Conservation (phyloP, 768 basidiomycete genomes). For the Mycena crocata region DNA sequence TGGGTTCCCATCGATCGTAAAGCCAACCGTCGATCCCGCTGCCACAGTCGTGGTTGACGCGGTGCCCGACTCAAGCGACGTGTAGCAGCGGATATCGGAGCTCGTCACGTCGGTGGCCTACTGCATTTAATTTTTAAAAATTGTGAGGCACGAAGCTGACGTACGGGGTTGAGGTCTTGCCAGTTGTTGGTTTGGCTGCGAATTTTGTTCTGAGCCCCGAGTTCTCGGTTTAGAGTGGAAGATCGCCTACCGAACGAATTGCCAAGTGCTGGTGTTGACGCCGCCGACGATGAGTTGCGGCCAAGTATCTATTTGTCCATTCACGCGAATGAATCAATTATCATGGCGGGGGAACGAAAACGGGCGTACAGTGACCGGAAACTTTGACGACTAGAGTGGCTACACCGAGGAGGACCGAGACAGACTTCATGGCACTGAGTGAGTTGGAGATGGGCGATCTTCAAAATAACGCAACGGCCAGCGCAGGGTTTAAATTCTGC, state of each 20-base stretch:
- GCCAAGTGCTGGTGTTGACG: constrained; percentile 11
- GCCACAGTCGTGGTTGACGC: constrained; percentile 22
- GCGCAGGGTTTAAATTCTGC: neutral
- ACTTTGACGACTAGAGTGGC: constrained; percentile 7
- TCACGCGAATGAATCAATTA: neutral
- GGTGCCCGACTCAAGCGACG: constrained; percentile 1
- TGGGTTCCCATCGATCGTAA: constrained; percentile 24
- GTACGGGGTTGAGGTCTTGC: constrained; percentile 22
- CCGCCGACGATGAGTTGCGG: constrained; percentile 26
- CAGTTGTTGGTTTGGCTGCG: constrained; percentile 31
- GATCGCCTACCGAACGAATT: constrained; percentile 24
- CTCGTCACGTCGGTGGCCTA: constrained; percentile 25
- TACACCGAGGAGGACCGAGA: constrained; percentile 4
- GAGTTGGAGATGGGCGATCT: neutral
- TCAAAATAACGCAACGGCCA: neutral
- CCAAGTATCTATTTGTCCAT: constrained; percentile 22
- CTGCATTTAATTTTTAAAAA: neutral
- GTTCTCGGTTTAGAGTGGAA: neutral
- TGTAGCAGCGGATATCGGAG: constrained; percentile 30
- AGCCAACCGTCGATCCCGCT: constrained; percentile 25
- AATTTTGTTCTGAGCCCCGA: neutral
- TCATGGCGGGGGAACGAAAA: too few relatives aligned
- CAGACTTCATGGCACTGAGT: constrained; percentile 23
- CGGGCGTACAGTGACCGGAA: constrained; percentile 23
- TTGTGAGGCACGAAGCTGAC: neutral